Conservation (phyloP, 225 moss, liverwort and hornwort genomes). For the Pseudoscleropodium purum region DNA sequence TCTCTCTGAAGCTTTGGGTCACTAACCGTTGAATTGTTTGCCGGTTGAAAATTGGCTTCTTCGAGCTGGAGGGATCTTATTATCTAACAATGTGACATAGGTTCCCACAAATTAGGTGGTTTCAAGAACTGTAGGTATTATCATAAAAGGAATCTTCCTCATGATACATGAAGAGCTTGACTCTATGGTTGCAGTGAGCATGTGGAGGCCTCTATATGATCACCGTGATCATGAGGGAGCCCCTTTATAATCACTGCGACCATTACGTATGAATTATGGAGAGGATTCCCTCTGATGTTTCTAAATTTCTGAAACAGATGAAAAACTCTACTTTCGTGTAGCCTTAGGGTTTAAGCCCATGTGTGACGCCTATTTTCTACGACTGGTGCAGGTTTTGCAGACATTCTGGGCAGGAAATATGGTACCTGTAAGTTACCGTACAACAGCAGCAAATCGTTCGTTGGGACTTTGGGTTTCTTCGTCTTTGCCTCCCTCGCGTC, state of each 20-base stretch:
- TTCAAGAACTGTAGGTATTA: background rate
- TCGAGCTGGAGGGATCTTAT: background rate
- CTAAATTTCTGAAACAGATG: background rate
- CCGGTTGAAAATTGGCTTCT: background rate
- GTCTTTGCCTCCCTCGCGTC: conserved; percentile 49
- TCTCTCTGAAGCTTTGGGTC: background rate
- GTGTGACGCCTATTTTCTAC: background rate
- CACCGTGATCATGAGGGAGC: background rate
- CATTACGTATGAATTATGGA: background rate
- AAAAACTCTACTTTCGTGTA: background rate
- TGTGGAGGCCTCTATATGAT: background rate
- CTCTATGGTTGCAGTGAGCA: background rate
- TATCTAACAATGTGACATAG: background rate
- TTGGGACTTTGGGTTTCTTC: conserved; percentile 56
- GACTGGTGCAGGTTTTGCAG: conserved; percentile 62
- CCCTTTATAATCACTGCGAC: background rate
- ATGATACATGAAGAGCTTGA: background rate
- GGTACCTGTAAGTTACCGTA: conserved; percentile 60
- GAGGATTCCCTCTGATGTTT: background rate
- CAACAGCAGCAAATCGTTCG: conserved; percentile 53
- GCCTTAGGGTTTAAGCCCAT: background rate
- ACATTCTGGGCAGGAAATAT: conserved; percentile 74
- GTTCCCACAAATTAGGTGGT: background rate
- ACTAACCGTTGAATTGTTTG: background rate
- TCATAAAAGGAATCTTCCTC: background rate